These are phyloP conservation scores for Arachis hypogaea DNA, from an alignment of 306 rosid genomes.

Conservation along the genomic window DNA sequence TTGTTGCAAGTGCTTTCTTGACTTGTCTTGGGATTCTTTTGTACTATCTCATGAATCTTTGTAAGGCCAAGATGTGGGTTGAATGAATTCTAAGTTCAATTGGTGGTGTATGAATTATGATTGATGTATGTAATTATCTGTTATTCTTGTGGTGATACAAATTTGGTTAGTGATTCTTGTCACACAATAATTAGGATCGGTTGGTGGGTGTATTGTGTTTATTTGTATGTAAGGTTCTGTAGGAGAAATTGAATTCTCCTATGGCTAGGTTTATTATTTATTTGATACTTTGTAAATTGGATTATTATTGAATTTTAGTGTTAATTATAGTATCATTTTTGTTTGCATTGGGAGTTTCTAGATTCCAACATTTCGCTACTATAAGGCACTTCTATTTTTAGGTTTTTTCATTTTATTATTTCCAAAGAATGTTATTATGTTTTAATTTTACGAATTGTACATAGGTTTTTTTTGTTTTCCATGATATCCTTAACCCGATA, in stretches of 20 bases:
- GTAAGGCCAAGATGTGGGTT: slow-evolving; percentile 46
- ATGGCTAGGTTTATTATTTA: background rate
- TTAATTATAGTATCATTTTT: background rate
- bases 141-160: background rate
- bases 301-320: background rate
- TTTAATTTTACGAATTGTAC: no score
- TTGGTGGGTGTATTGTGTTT: slow-evolving; percentile 30
- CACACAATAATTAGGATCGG: background rate
- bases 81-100: slow-evolving; percentile 25
- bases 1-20: slow-evolving; percentile 50
- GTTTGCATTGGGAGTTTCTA: background rate
- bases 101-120: slow-evolving; percentile 16
- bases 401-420: background rate
- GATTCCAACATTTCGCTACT: slow-evolving; percentile 10
- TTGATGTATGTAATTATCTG: background rate
- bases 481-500: no score
- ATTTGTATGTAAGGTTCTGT: background rate
- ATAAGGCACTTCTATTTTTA: background rate
- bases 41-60: slow-evolving; percentile 48
- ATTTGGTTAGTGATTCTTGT: slow-evolving; percentile 11
- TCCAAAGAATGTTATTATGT: no score
- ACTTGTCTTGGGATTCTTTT: slow-evolving; percentile 41
- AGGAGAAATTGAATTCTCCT: slow-evolving; percentile 38
- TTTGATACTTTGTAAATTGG: background rate
- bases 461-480: no score